Percentiles rank a stretch among this genome's conserved stretches.
Conservation (phyloP, 352 stramenopile genomes). For the Globisporangium echinulatum region DNA sequence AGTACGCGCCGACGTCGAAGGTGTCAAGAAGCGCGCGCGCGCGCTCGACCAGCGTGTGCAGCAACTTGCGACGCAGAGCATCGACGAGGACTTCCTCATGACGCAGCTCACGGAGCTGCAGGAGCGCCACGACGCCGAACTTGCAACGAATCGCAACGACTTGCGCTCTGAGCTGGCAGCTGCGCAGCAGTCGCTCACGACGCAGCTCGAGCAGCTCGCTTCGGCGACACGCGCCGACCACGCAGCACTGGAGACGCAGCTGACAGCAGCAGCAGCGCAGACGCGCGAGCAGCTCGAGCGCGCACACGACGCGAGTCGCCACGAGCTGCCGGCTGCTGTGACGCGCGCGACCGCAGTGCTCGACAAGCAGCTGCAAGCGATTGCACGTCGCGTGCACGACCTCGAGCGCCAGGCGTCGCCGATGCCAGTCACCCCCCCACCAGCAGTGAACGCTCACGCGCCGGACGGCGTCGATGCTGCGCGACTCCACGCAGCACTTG, state of each 20-base stretch:
- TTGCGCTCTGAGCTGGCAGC: slow-evolving; percentile 8
- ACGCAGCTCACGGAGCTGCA: slow-evolving; percentile 40
- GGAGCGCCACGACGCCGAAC: slow-evolving; percentile 42
- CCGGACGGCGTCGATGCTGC: too few relatives aligned
- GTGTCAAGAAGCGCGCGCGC: slow-evolving; percentile 19
- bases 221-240: not conserved
- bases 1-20: slow-evolving; percentile 9
- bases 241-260: slow-evolving; percentile 2
- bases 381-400: too few relatives aligned
- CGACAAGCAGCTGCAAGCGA: too few relatives aligned
- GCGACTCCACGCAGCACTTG: not conserved
- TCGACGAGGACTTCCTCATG: slow-evolving; percentile 55
- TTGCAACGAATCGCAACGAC: slow-evolving; percentile 24
- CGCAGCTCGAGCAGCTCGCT: not conserved
- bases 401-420: not conserved
- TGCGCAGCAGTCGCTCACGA: slow-evolving; percentile 20
- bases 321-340: too few relatives aligned
- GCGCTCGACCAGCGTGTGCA: slow-evolving; percentile 21
- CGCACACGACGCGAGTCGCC: too few relatives aligned
- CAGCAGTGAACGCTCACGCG: too few relatives aligned
- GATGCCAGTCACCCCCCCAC: too few relatives aligned
- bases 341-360: too few relatives aligned
- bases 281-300: too few relatives aligned
- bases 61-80: slow-evolving; percentile 11
- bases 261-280: slow-evolving; percentile 8